A percentile compares a stretch with the other conserved stretches of the same genome.
These are phyloP conservation scores for Handroanthus guayacan DNA, from an alignment of 257 asterid species.

Conservation along the genomic window DNA sequence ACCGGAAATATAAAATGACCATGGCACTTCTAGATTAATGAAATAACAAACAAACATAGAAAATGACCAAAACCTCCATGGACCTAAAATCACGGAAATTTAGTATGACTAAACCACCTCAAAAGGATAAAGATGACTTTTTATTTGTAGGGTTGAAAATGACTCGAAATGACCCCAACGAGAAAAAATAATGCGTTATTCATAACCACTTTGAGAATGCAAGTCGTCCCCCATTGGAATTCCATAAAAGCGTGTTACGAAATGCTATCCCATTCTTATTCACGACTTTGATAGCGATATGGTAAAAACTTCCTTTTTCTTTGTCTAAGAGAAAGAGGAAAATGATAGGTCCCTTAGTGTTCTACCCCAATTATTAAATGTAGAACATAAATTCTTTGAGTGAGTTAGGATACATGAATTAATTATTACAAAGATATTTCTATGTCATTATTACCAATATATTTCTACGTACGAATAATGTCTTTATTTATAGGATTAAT, in stretches of 20 bases:
- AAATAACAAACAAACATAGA: background rate
- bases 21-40: too few species aligned
- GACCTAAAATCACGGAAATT: too few species aligned
- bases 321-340: background rate
- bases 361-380: background rate
- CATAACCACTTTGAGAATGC: background rate
- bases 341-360: background rate
- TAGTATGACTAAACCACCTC: background rate
- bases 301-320: background rate
- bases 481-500: too few species aligned
- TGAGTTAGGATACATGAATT: background rate
- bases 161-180: background rate
- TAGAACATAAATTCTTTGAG: background rate
- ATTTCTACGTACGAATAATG: too few species aligned
- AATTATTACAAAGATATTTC: background rate
- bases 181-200: background rate
- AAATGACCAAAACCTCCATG: background rate
- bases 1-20: too few species aligned
- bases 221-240: background rate
- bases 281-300: background rate
- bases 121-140: too few species aligned
- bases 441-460: too few species aligned
- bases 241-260: background rate
- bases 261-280: background rate
- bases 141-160: too few species aligned